phyloP scores from a whole-genome alignment of 2,329 filamentous ascomycete species.

The Colletotrichum tropicicola region DNA sequence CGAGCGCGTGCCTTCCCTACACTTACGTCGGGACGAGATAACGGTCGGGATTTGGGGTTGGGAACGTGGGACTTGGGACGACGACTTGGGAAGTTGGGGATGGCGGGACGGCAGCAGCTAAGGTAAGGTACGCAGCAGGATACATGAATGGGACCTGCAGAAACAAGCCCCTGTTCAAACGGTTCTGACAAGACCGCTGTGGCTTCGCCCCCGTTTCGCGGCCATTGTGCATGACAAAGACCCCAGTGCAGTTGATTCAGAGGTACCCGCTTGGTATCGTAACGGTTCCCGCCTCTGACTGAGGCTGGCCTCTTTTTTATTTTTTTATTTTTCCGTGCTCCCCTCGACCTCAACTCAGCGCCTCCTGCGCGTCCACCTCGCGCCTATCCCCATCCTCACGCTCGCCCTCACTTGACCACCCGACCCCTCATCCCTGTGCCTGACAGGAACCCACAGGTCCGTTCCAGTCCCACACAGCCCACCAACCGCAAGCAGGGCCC shows the following conservation, averaged over 20 bases:
- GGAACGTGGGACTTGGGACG: background rate
- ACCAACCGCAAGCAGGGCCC: slow-evolving; percentile 7
- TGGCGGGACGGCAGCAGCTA: background rate
- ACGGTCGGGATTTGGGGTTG: slow-evolving; percentile 4
- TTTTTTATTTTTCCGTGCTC: too few species aligned
- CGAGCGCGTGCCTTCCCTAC: background rate
- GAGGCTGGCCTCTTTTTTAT: too few species aligned
- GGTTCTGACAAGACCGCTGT: slow-evolving; percentile 6
- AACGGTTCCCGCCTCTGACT: background rate
- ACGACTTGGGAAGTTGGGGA: background rate
- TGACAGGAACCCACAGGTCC: background rate
- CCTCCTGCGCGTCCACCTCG: too few species aligned
- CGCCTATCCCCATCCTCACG: background rate
- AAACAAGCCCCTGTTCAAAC: slow-evolving; percentile 24
- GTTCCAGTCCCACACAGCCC: slow-evolving; percentile 11
- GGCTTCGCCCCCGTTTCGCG: slow-evolving; percentile 19
- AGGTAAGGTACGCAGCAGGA: background rate
- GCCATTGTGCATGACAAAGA: slow-evolving; percentile 20
- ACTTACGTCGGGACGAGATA: slow-evolving; percentile 17
- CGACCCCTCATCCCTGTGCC: background rate
- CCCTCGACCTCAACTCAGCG: too few species aligned
- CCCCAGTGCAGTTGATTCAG: background rate
- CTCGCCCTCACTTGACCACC: background rate
- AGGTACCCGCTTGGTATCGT: background rate
- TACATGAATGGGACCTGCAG: slow-evolving; percentile 1